A percentile compares a stretch with the other conserved stretches of the same genome.
Evolutionary conservation across 495 filamentous ascomycete genomes (phyloP).

Genomic region (Articulospora tetracladia): DNA sequence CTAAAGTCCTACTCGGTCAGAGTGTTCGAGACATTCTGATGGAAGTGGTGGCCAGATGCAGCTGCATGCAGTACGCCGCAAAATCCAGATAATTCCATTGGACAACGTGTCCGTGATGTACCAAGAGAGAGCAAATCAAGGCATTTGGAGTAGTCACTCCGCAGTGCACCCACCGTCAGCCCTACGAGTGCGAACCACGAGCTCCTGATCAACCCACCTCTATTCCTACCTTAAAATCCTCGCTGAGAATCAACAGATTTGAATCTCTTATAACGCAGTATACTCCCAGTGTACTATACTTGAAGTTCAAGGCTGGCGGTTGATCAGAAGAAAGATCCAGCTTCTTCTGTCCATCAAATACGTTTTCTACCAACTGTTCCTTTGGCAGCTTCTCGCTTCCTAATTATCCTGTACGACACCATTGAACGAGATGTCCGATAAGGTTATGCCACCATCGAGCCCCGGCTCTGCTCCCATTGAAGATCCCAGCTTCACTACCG

Average conservation of each 20-base stretch:
- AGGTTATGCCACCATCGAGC: background rate
- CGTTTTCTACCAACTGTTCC: background rate
- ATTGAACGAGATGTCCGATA: background rate
- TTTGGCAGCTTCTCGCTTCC: background rate
- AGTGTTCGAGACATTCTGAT: background rate
- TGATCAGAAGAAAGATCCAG: background rate
- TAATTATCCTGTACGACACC: background rate
- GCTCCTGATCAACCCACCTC: background rate
- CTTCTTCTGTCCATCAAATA: background rate
- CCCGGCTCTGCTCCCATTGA: background rate
- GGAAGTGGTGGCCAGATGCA: background rate
- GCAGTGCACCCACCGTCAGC: background rate
- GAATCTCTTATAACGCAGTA: background rate
- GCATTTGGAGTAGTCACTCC: background rate
- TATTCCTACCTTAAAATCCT: background rate
- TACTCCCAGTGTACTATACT: background rate
- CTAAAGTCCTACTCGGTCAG: background rate
- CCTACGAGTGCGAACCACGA: constrained; percentile 5
- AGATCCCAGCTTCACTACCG: background rate
- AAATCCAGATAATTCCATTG: background rate
- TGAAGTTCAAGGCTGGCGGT: constrained; percentile 3
- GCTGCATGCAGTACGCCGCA: background rate
- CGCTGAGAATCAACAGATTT: background rate
- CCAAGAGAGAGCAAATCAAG: constrained; percentile 1
- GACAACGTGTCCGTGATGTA: constrained; percentile 7